Evolutionary conservation across 1,284 basidiomycete genomes (phyloP), one percentile per base, ranked within the genome.

Genomic region (Ustilago hordei): DNA sequence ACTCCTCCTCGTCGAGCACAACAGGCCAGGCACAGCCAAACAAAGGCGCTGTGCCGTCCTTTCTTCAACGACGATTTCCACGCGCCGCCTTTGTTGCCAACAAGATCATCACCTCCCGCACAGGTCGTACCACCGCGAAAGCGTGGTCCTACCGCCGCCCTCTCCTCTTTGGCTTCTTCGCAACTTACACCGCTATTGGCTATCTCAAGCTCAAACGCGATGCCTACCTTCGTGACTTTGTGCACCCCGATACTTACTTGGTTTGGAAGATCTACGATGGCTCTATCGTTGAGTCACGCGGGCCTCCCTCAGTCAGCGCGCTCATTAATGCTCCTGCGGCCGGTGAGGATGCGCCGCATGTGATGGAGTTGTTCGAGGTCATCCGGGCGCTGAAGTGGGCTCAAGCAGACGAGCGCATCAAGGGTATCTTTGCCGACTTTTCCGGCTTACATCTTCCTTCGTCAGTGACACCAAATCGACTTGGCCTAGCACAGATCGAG

Each of bases 401-500:
- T 7, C 81, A 85, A 61, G 64, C 66, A 7, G 87, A 88, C 69
- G 80, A 83, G 31, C 80, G 87, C 11, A 84, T 88, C 60, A 82
- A 83, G 59, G 87, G 87, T 39, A 81, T 88, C 68, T 81, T 88
- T 59, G 87, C 87, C 58, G 87, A 88, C 73, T 87, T 88, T 58
- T 85, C 84, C 23, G 78, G 81, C 5, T 75, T 85, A 8, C 83
- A 86, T 47, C 77, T 85, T 5, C 87, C 87, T 0, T 77, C 83
- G 15, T 85, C 84, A 1, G 82, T 85, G 5, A 57, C 75, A 28
- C 75, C 74, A 15, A 57, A 78, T 64, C 53, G 79, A 4, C 82
- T 88, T n/a, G 87, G 87, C 0, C 64, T 87, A 7, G 87, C 87
- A 0, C 87, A 88, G 74, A 80, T 87, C 55, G 87, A 88, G 73